Evolutionary conservation across 208 protist genomes (phyloP).

Genomic region (Trypanosoma caninum): DNA sequence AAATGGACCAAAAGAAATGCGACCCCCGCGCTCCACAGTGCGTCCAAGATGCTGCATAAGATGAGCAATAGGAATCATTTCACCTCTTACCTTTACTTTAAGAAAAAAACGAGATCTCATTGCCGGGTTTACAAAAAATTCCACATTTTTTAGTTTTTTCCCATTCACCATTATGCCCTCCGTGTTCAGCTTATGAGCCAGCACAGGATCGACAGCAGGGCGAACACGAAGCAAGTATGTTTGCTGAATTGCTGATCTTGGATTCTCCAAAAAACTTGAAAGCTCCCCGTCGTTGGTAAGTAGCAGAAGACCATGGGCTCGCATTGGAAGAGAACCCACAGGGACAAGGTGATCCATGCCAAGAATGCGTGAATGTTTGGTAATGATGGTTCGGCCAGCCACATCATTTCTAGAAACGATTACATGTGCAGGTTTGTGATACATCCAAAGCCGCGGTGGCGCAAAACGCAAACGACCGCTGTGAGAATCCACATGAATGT

Average conservation of each 20-base stretch:
- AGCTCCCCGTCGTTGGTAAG: conserved; percentile 91
- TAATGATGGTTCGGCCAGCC: conserved; percentile 67
- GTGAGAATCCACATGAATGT: conserved; percentile 73
- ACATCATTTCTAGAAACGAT: conserved; percentile 80
- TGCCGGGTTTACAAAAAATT: conserved; percentile 84
- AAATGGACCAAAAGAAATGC: conserved; percentile 85
- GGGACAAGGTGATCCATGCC: conserved; percentile 88
- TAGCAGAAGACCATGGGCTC: conserved; percentile 75
- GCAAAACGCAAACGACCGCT: conserved; percentile 68
- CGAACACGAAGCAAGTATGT: conserved; percentile 83
- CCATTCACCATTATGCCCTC: conserved; percentile 84
- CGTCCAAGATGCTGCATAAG: conserved; percentile 84
- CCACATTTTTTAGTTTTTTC: conserved; percentile 40
- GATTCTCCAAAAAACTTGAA: conserved; percentile 75
- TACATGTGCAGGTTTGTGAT: conserved; percentile 86
- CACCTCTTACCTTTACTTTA: conserved; percentile 79
- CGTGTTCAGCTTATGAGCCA: conserved; percentile 85
- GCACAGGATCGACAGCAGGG: conserved; percentile 75
- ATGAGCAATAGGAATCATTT: conserved; percentile 69
- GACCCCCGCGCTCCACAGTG: conserved; percentile 71
- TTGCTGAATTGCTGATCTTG: conserved; percentile 71
- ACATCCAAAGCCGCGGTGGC: conserved; percentile 84
- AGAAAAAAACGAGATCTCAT: conserved; percentile 77
- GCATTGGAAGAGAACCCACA: conserved; percentile 83
- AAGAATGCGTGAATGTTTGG: conserved; percentile 75